A percentile compares a stretch with the other conserved stretches of the same genome.
phyloP scores from a whole-genome alignment of 1,284 basidiomycete genomes.

The Phellopilus nigrolimitatus region DNA sequence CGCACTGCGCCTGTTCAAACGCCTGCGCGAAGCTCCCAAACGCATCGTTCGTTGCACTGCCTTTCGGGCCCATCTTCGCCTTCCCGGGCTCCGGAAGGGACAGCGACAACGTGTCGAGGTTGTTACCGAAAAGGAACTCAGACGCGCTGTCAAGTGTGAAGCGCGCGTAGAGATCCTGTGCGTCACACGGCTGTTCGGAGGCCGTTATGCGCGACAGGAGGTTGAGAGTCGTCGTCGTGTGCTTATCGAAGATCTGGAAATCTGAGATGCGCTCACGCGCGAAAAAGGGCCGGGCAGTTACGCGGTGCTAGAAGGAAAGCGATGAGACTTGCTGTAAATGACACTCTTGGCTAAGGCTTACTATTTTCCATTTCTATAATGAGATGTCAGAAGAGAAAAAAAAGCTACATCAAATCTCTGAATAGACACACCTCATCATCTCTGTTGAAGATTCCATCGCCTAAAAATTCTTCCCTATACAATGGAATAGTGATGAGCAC shows the following conservation, averaged over 20 bases:
- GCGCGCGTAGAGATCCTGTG: constrained; percentile 63
- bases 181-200: constrained; percentile 43
- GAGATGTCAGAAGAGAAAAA: constrained; percentile 5
- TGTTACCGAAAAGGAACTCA: constrained; percentile 63
- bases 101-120: constrained; percentile 54
- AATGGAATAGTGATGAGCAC: neutral
- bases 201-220: constrained; percentile 41
- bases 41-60: constrained; percentile 52
- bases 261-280: constrained; percentile 64
- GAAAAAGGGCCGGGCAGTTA: constrained; percentile 69
- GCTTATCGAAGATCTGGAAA: constrained; percentile 61
- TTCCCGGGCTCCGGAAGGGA: constrained; percentile 46
- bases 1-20: constrained; percentile 58
- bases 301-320: constrained; percentile 45
- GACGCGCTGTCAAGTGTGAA: constrained; percentile 68
- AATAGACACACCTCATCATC: constrained; percentile 51
- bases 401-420: neutral
- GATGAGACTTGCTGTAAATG: neutral
- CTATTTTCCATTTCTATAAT: constrained; percentile 48
- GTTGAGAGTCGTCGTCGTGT: constrained; percentile 43
- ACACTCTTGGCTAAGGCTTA: constrained; percentile 25
- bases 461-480: constrained; percentile 59
- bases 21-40: constrained; percentile 61
- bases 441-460: constrained; percentile 69
- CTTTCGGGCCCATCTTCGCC: constrained; percentile 47